These are phyloP conservation scores for Bryoglossum gracile DNA, from an alignment of 495 filamentous ascomycete genomes.

Conservation along the genomic window DNA sequence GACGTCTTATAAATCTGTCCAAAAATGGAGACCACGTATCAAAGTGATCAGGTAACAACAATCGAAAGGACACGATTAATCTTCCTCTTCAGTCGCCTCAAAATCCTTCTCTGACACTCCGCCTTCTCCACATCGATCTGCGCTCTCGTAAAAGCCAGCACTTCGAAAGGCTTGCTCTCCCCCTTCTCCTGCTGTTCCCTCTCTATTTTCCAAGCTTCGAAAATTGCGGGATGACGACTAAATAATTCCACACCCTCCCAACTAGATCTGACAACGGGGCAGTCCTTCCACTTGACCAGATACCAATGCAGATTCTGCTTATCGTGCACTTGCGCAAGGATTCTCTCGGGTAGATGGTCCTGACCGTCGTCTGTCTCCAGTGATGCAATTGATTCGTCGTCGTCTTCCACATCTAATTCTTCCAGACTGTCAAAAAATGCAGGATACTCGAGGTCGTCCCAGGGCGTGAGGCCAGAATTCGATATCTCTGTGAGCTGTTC, in stretches of 20 bases:
- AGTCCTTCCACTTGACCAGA: constrained; percentile 27
- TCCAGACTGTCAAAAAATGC: too few relatives aligned
- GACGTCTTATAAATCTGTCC: constrained; percentile 1
- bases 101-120: constrained; percentile 13
- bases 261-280: constrained; percentile 21
- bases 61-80: constrained; percentile 17
- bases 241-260: constrained; percentile 20
- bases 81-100: constrained; percentile 20
- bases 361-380: constrained; percentile 23
- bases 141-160: constrained; percentile 15
- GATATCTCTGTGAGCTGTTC: constrained; percentile 1
- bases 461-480: not conserved
- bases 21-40: constrained; percentile 4
- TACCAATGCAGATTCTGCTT: constrained; percentile 19
- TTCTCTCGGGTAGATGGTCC: constrained; percentile 20
- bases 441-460: not conserved
- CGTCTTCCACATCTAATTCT: too few relatives aligned
- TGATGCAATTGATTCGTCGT: constrained; percentile 22
- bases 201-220: constrained; percentile 19
- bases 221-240: constrained; percentile 8
- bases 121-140: constrained; percentile 13
- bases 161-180: constrained; percentile 16
- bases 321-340: constrained; percentile 16
- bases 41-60: constrained; percentile 16
- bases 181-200: constrained; percentile 17